Evolutionary conservation across 371 early-diverging fungal genomes (phyloP).

Genomic region (Capillidium heterosporum): DNA sequence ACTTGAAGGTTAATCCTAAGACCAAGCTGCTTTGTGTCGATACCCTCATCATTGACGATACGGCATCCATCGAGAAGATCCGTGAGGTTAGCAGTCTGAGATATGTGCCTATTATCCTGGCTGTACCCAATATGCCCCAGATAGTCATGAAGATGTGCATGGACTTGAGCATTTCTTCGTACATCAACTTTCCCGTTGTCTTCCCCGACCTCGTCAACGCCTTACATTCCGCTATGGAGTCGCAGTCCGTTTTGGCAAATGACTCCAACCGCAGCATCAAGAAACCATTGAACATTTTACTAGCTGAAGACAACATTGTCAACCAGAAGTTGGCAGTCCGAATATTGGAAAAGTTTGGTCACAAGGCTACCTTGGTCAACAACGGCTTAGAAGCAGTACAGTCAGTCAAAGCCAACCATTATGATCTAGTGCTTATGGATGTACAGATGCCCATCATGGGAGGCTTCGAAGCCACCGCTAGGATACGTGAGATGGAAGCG

Average conservation of each 20-base stretch:
- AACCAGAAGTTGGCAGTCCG: constrained; percentile 62
- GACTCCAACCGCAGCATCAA: constrained; percentile 19
- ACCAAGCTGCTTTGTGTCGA: constrained; percentile 21
- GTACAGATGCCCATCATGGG: constrained; percentile 64
- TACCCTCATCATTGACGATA: constrained; percentile 30
- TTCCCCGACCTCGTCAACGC: constrained; percentile 40
- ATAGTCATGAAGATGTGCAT: constrained; percentile 38
- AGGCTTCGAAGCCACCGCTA: constrained; percentile 54
- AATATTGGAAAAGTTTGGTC: constrained; percentile 53
- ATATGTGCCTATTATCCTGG: constrained; percentile 41
- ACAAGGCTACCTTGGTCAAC: constrained; percentile 43
- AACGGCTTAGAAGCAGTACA: constrained; percentile 61
- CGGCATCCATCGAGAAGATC: constrained; percentile 25
- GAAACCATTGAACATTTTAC: constrained; percentile 33
- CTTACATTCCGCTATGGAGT: constrained; percentile 44
- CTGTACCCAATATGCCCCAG: constrained; percentile 21
- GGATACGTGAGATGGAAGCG: constrained; percentile 44
- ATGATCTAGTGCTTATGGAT: constrained; percentile 63
- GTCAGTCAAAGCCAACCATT: constrained; percentile 28
- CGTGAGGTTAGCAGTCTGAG: constrained; percentile 29
- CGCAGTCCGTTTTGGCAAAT: constrained; percentile 28
- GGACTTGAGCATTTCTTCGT: constrained; percentile 39
- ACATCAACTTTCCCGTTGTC: constrained; percentile 33
- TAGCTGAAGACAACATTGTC: constrained; percentile 68
- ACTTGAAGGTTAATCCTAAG: constrained; percentile 8